Evolutionary conservation across 495 filamentous ascomycete species (phyloP), one percentile per base, ranked within the genome.

Genomic region (Aspergillus coremiiformis): DNA sequence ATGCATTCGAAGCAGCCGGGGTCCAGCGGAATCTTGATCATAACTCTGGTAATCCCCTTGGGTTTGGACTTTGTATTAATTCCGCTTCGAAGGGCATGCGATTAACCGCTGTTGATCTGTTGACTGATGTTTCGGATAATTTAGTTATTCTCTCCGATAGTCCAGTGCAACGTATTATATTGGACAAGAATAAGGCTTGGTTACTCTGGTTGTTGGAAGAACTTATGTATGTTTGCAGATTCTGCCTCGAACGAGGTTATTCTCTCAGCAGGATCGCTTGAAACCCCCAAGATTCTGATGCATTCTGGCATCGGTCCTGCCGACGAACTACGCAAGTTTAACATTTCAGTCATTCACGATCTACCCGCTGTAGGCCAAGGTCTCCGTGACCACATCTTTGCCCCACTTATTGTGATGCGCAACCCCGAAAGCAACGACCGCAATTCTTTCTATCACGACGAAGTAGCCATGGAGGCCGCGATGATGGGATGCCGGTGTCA

Each of bases 261-360:
- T 43, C 64, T 87, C 5, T 74, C 72, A 0, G 73, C 73, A 12
- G 83, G 84, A 8, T 64, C 80, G 0, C 67, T 83, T 17, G 75
- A 85, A 60, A 68, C 67, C 9, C 83, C 84, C 3, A 76, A 79
- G 41, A 72, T 85, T 41, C 69, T 86, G 0, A 80, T 84, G 76
- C 78, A 82, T 51, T 83, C 79, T 0, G 84, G 83, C 14, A 79
- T 87, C 48, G 83, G 83, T 0, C 79, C 82, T 0, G 58, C 61
- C 10, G 54, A 62, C 0, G 70, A 83, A 24, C 73, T 87, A 0
- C 26, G 64, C 15, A 54, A 74, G 24, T 75, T 71, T 62, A 51
- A 63, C 11, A 81, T 86, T 53, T 70, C 75, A 0, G 56, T 81
- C 0, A 47, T 81, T 19, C 62, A 73, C 0, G 64, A 79, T n/a